Base-by-base conservation (phyloP, 108 stramenopile species). In the Nitzschia palea region DNA sequence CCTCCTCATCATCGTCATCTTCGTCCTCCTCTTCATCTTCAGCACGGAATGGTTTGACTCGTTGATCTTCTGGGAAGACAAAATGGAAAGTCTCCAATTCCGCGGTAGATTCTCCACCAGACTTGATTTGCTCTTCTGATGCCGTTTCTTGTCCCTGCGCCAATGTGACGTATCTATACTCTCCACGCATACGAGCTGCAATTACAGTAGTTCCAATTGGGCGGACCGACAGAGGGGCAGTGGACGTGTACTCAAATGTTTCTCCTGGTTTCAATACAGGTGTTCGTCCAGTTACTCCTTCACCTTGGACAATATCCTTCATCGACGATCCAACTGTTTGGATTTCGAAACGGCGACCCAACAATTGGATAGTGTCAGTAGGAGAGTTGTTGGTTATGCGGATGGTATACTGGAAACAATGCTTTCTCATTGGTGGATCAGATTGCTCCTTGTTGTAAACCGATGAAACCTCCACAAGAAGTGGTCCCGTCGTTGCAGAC, bases 321-420 rank as follows among this genome's bases (percentile, higher is more conserved):
- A 86, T 89, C 36, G 69, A 70, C 50, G 76, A 77, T 22, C 89
- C 90, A n/a, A 95, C 85, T 2, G 95, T 89, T 74, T 95, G 90
- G 48, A 96, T 95, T 69, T 95, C 92, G 65, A 95, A 96, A 36
- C 87, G 82, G n/a, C 96, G 83, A 9, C 90, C 88, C 51, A 93
- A 64, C 26, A 96, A 80, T 80, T 95, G 94, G 34, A 95, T 91
- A 9, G 93, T 94, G 35, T 94, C 89, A 2, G 74, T 85, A 1
- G 74, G 70, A n/a, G 91, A 92, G 36, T 84, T 80, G 73, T 96
- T 96, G 45, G 96, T 96, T 52, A 96, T 94, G 34, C 88, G 84
- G 15, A 96, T 89, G 30, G 92, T 91, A 85, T 96, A 96, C 71
- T 90, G 84, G 73, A 94, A 96, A 71, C 88, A 89, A 67, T 93